Conservation (phyloP, 176 grass and related monocot species). For the Avena insularis region DNA sequence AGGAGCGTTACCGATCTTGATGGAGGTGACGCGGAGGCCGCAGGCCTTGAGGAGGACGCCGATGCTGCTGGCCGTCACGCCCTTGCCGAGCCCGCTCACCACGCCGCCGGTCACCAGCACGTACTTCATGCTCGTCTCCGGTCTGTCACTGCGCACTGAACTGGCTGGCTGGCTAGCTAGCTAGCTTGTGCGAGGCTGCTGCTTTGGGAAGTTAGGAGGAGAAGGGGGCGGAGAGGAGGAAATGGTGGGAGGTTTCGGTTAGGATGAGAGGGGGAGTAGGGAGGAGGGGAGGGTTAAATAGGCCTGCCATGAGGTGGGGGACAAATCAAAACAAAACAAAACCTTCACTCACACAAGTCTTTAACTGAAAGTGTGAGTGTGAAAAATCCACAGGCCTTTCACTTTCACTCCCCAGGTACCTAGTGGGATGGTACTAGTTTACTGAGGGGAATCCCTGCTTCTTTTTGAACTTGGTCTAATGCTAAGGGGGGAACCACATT, state of each 20-base stretch:
- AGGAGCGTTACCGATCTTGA: slow-evolving; percentile 82
- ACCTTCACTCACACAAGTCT: background rate
- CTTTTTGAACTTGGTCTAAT: too few relatives aligned
- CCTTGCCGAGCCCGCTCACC: slow-evolving; percentile 92
- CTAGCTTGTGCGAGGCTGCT: background rate
- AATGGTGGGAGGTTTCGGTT: slow-evolving; percentile 25
- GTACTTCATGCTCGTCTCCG: slow-evolving; percentile 71
- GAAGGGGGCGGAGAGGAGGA: background rate
- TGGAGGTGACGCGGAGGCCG: slow-evolving; percentile 88
- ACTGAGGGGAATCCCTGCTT: too few relatives aligned
- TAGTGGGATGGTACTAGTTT: too few relatives aligned
- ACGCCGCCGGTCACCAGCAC: slow-evolving; percentile 96
- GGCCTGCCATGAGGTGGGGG: background rate
- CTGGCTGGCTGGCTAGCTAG: background rate
- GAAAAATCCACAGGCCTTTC: background rate
- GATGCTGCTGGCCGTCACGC: slow-evolving; percentile 95
- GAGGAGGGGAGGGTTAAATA: slow-evolving; percentile 40
- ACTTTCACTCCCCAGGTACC: background rate
- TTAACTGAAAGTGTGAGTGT: background rate
- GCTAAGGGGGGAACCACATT: too few relatives aligned
- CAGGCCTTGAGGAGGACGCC: slow-evolving; percentile 84
- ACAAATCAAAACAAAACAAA: background rate
- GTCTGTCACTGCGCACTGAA: background rate
- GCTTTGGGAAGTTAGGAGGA: background rate
- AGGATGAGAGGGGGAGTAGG: background rate